Evolutionary conservation across 192 early-diverging fungal species (phyloP).

Genomic region (Coemansia pectinata): DNA sequence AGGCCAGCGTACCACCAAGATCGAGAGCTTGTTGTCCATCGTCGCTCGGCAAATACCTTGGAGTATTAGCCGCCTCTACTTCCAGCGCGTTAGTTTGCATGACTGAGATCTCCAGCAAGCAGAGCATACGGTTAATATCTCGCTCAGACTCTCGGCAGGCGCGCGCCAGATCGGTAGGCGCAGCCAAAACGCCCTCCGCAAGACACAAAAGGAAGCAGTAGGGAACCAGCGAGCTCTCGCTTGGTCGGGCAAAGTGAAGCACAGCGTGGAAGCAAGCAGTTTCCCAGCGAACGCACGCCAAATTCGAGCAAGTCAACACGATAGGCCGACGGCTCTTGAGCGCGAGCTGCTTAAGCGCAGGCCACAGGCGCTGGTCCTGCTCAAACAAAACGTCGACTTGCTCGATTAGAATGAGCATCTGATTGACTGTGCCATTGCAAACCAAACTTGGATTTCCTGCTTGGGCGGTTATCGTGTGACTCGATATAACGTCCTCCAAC

Average conservation of each 20-base stretch:
- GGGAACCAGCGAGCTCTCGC: slow-evolving; percentile 31
- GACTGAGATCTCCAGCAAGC: slow-evolving; percentile 28
- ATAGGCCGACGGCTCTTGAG: slow-evolving; percentile 76
- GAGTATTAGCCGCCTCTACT: too few relatives aligned
- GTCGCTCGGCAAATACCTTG: neutral
- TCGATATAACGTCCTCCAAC: slow-evolving; percentile 71
- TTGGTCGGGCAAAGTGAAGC: slow-evolving; percentile 35
- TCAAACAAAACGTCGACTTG: slow-evolving; percentile 82
- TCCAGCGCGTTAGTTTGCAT: neutral
- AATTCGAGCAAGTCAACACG: slow-evolving; percentile 73
- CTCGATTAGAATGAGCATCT: slow-evolving; percentile 79
- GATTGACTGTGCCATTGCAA: slow-evolving; percentile 25
- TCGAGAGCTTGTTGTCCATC: slow-evolving; percentile 4
- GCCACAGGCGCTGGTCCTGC: slow-evolving; percentile 79
- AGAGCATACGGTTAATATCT: slow-evolving; percentile 41
- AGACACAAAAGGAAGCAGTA: slow-evolving; percentile 50
- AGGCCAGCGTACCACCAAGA: slow-evolving; percentile 34
- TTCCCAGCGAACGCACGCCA: slow-evolving; percentile 39
- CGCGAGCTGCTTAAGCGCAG: slow-evolving; percentile 66
- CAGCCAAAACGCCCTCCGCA: slow-evolving; percentile 26
- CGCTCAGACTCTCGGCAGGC: slow-evolving; percentile 21
- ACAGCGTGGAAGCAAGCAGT: slow-evolving; percentile 31
- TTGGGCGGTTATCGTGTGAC: slow-evolving; percentile 63
- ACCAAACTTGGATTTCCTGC: neutral
- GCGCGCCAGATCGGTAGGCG: slow-evolving; percentile 20